Evolutionary conservation across 2,329 filamentous ascomycete genomes (phyloP).

Genomic region (Pyrenochaeta sp.): DNA sequence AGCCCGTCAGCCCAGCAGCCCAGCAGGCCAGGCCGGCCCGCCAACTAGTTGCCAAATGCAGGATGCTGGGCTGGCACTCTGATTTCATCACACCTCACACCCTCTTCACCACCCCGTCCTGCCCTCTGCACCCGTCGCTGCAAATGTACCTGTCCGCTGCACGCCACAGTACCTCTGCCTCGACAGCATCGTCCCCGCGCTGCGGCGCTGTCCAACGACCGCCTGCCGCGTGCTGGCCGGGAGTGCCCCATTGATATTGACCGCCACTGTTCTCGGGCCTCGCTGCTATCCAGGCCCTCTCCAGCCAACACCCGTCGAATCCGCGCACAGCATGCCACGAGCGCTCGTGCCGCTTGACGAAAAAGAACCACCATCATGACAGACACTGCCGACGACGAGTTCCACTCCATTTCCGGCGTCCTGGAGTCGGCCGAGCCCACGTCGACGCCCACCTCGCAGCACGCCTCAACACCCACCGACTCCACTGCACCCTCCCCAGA

Average conservation of each 20-base stretch:
- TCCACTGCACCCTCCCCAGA: constrained; percentile 17
- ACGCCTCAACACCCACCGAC: constrained; percentile 20
- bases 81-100: constrained; percentile 15
- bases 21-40: background rate
- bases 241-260: constrained; percentile 29
- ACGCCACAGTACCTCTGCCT: constrained; percentile 31
- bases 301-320: constrained; percentile 21
- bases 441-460: constrained; percentile 20
- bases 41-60: background rate
- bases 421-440: constrained; percentile 50
- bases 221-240: constrained; percentile 38
- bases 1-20: constrained; percentile 18
- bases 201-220: constrained; percentile 40
- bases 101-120: constrained; percentile 12
- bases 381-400: constrained; percentile 35
- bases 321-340: constrained; percentile 42
- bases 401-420: constrained; percentile 49
- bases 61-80: background rate
- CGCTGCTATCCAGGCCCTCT: constrained; percentile 30
- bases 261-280: constrained; percentile 37
- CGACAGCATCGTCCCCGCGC: constrained; percentile 28
- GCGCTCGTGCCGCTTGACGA: constrained; percentile 30
- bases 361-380: constrained; percentile 42
- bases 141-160: constrained; percentile 34
- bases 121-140: constrained; percentile 14